phyloP scores from a whole-genome alignment of 768 basidiomycete genomes.

The Collybia sp. region DNA sequence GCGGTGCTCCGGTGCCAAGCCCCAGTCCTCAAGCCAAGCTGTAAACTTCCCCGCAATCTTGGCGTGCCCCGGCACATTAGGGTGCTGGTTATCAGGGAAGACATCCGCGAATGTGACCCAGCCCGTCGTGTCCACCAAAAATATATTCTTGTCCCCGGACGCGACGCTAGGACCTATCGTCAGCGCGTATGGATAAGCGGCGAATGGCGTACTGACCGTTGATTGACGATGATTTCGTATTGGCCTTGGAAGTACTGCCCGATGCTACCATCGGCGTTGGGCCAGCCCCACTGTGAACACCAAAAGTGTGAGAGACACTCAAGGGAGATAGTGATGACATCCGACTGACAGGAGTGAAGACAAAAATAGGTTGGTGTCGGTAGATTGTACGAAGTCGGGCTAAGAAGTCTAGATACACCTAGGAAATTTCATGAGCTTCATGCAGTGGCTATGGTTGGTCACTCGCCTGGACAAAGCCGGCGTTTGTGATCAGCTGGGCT shows the following conservation, averaged over 20 bases:
- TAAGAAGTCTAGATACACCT: slow-evolving; percentile 48
- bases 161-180: slow-evolving; percentile 21
- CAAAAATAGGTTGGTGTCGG: slow-evolving; percentile 40
- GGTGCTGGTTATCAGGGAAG: slow-evolving; percentile 46
- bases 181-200: not conserved
- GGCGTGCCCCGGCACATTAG: slow-evolving; percentile 38
- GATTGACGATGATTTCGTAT: slow-evolving; percentile 41
- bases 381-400: slow-evolving; percentile 38
- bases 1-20: slow-evolving; percentile 23
- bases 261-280: slow-evolving; percentile 39
- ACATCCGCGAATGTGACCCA: slow-evolving; percentile 51
- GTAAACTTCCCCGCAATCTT: slow-evolving; percentile 44
- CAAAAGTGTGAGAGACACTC: not conserved
- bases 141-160: slow-evolving; percentile 41
- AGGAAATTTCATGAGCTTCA: not conserved
- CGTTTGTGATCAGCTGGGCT: slow-evolving; percentile 42
- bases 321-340: not conserved
- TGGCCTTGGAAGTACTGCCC: slow-evolving; percentile 41
- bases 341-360: slow-evolving; percentile 44
- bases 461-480: slow-evolving; percentile 36
- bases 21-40: slow-evolving; percentile 42
- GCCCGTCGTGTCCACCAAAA: slow-evolving; percentile 51
- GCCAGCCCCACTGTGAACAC: slow-evolving; percentile 48
- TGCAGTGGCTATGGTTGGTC: not conserved
- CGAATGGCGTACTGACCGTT: slow-evolving; percentile 17